A percentile compares a stretch with the other conserved stretches of the same genome.
Conservation (phyloP, 805 yeast genomes). For the Blastobotrys muscicola region DNA sequence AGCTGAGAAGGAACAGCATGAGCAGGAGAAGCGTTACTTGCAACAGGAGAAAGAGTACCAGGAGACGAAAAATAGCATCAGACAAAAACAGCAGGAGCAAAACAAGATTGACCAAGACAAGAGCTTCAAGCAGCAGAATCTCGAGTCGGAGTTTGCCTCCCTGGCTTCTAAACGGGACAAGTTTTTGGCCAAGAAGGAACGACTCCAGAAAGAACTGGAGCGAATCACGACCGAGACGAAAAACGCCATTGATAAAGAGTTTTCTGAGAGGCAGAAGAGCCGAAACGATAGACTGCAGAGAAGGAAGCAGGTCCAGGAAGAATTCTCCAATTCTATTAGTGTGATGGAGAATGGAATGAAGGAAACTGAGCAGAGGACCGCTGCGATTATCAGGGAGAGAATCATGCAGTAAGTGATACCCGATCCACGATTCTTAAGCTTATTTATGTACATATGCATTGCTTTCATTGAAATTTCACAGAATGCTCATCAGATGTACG, state of each 20-base stretch:
- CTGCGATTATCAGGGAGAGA: not conserved
- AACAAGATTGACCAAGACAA: slow-evolving; percentile 8
- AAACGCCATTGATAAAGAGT: too few species aligned
- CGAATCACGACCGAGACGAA: slow-evolving; percentile 16
- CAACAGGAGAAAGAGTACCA: slow-evolving; percentile 12
- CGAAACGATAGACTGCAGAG: slow-evolving; percentile 18
- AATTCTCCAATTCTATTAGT: slow-evolving; percentile 26
- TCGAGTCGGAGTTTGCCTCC: slow-evolving; percentile 18
- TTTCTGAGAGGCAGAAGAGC: too few species aligned
- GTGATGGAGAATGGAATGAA: slow-evolving; percentile 26
- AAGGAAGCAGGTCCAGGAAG: slow-evolving; percentile 23
- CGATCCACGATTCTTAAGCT: too few species aligned
- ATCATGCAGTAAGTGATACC: not conserved
- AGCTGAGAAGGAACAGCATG: slow-evolving; percentile 4
- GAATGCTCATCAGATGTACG: too few species aligned
- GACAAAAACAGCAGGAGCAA: slow-evolving; percentile 10
- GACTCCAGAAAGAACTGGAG: slow-evolving; percentile 19
- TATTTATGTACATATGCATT: too few species aligned
- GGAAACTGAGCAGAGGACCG: slow-evolving; percentile 19
- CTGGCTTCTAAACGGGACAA: slow-evolving; percentile 21
- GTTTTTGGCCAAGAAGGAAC: slow-evolving; percentile 17
- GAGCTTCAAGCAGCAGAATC: slow-evolving; percentile 11
- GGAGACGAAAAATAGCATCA: slow-evolving; percentile 4
- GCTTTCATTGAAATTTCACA: too few species aligned
- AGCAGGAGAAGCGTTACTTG: slow-evolving; percentile 3